These are phyloP conservation scores for Acacia crassicarpa DNA, from an alignment of 306 rosid species.

Conservation along the genomic window DNA sequence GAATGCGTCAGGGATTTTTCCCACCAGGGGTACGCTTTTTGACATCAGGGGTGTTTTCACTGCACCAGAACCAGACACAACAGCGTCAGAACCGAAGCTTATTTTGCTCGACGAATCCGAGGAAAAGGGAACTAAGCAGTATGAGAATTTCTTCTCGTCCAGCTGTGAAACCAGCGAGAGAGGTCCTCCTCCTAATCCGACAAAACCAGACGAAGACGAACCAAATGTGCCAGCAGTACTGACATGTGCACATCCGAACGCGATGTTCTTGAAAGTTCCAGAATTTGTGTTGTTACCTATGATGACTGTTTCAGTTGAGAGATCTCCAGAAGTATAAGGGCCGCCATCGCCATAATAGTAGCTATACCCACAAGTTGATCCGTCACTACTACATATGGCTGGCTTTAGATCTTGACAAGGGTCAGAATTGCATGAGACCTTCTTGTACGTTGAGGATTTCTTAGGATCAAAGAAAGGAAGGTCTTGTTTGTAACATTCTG, in stretches of 20 bases:
- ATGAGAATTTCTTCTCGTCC: slow-evolving; percentile 40
- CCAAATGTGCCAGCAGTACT: slow-evolving; percentile 52
- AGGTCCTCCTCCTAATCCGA: slow-evolving; percentile 49
- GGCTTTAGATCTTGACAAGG: slow-evolving; percentile 6
- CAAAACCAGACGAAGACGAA: slow-evolving; percentile 39
- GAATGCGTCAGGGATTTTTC: slow-evolving; percentile 12
- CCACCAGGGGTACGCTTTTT: neutral
- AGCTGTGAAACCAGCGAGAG: slow-evolving; percentile 52
- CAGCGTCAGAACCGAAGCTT: slow-evolving; percentile 37
- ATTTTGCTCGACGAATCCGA: slow-evolving; percentile 35
- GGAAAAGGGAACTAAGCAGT: slow-evolving; percentile 32
- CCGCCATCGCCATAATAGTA: slow-evolving; percentile 44
- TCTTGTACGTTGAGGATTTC: slow-evolving; percentile 43
- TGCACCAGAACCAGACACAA: slow-evolving; percentile 22
- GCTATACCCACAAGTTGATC: slow-evolving; percentile 35
- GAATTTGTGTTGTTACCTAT: neutral
- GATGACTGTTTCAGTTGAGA: slow-evolving; percentile 44
- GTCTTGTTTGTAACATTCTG: slow-evolving; percentile 49
- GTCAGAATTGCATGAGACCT: slow-evolving; percentile 28
- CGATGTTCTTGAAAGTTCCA: slow-evolving; percentile 3
- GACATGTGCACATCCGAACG: slow-evolving; percentile 52
- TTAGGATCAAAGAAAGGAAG: slow-evolving; percentile 46
- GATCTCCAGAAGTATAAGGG: slow-evolving; percentile 43
- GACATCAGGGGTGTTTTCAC: slow-evolving; percentile 38
- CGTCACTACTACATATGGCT: neutral